These are phyloP conservation scores for Eutrema heterophyllum DNA, from an alignment of 345 rosid genomes.

Conservation along the genomic window DNA sequence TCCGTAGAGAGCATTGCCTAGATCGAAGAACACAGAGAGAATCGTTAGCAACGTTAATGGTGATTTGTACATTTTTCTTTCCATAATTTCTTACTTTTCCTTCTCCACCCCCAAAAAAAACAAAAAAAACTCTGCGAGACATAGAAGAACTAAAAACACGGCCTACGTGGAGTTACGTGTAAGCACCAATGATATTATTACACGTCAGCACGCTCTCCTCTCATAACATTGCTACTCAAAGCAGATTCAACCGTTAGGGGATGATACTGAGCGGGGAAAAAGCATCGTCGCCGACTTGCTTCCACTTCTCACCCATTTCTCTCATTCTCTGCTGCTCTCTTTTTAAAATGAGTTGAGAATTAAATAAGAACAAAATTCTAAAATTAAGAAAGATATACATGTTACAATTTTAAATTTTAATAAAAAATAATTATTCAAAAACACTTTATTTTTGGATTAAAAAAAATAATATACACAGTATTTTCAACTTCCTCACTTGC, in stretches of 20 bases:
- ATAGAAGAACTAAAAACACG: background rate
- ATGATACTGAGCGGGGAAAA: too few relatives aligned
- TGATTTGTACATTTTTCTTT: conserved; percentile 35
- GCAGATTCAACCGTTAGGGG: too few relatives aligned
- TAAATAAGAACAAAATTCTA: too few relatives aligned
- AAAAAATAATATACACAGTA: background rate
- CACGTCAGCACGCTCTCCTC: conserved; percentile 37
- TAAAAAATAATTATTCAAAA: too few relatives aligned
- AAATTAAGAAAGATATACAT: too few relatives aligned
- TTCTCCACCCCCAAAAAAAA: conserved; percentile 21
- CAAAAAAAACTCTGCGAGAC: background rate
- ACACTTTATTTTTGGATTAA: too few relatives aligned
- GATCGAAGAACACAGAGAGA: conserved; percentile 23
- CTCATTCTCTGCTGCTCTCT: too few relatives aligned
- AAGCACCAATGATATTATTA: conserved; percentile 39
- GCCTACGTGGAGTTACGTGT: conserved; percentile 40
- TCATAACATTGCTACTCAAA: too few relatives aligned
- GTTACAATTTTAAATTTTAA: too few relatives aligned
- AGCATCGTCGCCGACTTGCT: too few relatives aligned
- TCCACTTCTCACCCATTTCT: too few relatives aligned
- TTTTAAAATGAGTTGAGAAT: too few relatives aligned
- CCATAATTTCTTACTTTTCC: background rate
- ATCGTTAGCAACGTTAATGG: conserved; percentile 12
- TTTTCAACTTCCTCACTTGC: background rate
- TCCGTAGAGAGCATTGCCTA: conserved; percentile 59